Conservation (phyloP, 805 yeast species). For the Pichia heedii region DNA sequence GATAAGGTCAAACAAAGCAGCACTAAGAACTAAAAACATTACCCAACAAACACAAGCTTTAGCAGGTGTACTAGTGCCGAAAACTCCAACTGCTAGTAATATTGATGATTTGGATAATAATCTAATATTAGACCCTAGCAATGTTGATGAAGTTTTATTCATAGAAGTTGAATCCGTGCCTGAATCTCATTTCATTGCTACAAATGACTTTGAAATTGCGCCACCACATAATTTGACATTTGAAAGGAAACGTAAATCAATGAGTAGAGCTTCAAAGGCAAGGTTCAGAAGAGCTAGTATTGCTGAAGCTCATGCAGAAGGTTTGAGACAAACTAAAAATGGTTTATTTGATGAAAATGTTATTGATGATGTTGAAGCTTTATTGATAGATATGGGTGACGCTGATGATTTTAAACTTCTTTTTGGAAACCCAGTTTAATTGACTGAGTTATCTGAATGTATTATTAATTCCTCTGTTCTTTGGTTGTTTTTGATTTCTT, state of each 20-base stretch:
- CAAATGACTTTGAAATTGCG: constrained; percentile 5
- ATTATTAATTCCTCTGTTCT: too few species aligned
- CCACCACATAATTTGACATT: constrained; percentile 2
- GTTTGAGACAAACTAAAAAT: constrained; percentile 62
- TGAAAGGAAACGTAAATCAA: constrained; percentile 4
- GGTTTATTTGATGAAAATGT: constrained; percentile 74
- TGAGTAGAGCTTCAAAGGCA: constrained; percentile 14
- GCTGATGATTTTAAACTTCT: constrained; percentile 32
- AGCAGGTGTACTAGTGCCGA: background rate
- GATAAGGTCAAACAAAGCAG: constrained; percentile 13
- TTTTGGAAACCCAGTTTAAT: constrained; percentile 20
- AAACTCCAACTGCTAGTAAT: background rate
- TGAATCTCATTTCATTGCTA: background rate
- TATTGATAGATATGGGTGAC: constrained; percentile 42
- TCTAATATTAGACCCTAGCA: background rate
- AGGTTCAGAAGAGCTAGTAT: constrained; percentile 55
- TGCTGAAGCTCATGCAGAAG: constrained; percentile 70
- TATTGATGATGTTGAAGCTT: constrained; percentile 65
- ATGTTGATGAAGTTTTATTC: constrained; percentile 8
- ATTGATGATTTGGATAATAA: background rate
- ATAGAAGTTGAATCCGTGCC: constrained; percentile 8
- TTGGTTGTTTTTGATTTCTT: background rate
- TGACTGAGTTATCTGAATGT: too few species aligned
- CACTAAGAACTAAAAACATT: background rate
- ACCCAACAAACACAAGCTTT: background rate